Evolutionary conservation across 1,139 yeast species (phyloP).

Genomic region (Suhomyces atakaporum): DNA sequence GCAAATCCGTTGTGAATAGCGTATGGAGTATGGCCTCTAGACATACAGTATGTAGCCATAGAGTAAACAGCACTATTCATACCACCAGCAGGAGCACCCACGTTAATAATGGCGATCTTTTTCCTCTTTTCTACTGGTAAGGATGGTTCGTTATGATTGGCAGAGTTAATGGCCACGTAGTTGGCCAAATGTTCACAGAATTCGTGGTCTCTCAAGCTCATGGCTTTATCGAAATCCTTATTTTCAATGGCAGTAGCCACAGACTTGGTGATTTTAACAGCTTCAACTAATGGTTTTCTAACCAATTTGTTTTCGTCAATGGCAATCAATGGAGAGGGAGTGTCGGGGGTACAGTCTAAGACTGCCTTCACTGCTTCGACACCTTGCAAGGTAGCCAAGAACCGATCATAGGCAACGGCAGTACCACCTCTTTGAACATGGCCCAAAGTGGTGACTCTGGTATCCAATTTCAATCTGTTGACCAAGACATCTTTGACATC

Average conservation of each 20-base stretch:
- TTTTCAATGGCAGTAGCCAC: constrained; percentile 83
- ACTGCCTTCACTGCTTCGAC: constrained; percentile 97
- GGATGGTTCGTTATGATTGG: constrained; percentile 63
- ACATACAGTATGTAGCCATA: constrained; percentile 85
- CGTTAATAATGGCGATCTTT: constrained; percentile 79
- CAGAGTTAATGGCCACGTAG: constrained; percentile 64
- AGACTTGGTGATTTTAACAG: constrained; percentile 79
- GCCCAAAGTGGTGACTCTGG: constrained; percentile 92
- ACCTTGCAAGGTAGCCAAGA: constrained; percentile 92
- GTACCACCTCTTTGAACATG: constrained; percentile 99
- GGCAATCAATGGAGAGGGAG: constrained; percentile 96
- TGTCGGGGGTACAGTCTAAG: constrained; percentile 80
- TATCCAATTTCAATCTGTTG: constrained; percentile 76
- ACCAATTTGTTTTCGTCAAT: constrained; percentile 83
- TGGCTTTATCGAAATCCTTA: constrained; percentile 83
- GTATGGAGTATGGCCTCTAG: constrained; percentile 83
- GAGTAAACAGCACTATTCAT: constrained; percentile 92
- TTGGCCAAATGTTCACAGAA: constrained; percentile 77
- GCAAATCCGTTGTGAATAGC: constrained; percentile 91
- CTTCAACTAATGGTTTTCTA: constrained; percentile 82
- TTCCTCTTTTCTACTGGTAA: constrained; percentile 59
- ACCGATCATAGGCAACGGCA: constrained; percentile 91
- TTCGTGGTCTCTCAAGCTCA: constrained; percentile 82
- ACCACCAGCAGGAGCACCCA: constrained; percentile 98
- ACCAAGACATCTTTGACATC: constrained; percentile 81